These are phyloP conservation scores for Cardamine resedifolia DNA, from an alignment of 345 rosid species.

Conservation along the genomic window DNA sequence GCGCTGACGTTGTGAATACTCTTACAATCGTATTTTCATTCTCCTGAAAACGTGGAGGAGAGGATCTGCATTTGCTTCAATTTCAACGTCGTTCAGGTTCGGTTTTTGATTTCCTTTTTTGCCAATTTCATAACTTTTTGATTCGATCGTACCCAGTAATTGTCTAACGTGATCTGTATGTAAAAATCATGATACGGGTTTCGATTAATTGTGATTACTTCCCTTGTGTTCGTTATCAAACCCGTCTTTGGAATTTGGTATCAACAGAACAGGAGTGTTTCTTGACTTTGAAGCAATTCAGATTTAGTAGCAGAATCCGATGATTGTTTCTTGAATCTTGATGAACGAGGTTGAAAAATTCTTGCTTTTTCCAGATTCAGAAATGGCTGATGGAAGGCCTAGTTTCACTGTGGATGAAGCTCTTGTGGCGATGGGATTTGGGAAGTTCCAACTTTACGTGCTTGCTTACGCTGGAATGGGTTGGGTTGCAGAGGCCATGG, in stretches of 20 bases:
- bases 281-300: neutral
- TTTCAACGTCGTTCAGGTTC: slow-evolving; percentile 12
- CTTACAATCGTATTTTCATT: neutral
- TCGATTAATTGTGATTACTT: slow-evolving; percentile 4
- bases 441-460: slow-evolving; percentile 68
- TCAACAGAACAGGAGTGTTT: neutral
- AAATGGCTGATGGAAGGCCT: slow-evolving; percentile 40
- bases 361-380: neutral
- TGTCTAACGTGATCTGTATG: neutral
- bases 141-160: neutral
- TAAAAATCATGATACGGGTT: neutral
- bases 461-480: slow-evolving; percentile 93
- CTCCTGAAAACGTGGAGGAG: slow-evolving; percentile 10
- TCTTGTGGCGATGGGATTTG: slow-evolving; percentile 73
- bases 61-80: slow-evolving; percentile 23
- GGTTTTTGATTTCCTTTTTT: neutral
- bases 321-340: neutral
- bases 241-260: neutral
- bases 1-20: slow-evolving; percentile 7
- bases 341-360: slow-evolving; percentile 3
- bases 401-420: slow-evolving; percentile 84
- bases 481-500: slow-evolving; percentile 94
- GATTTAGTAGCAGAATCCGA: neutral
- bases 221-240: neutral
- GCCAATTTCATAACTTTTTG: slow-evolving; percentile 1